Evolutionary conservation across 73 alveolate species (phyloP), one percentile per base, ranked within the genome.

Genomic region (Paramecium tetraurelia): DNA sequence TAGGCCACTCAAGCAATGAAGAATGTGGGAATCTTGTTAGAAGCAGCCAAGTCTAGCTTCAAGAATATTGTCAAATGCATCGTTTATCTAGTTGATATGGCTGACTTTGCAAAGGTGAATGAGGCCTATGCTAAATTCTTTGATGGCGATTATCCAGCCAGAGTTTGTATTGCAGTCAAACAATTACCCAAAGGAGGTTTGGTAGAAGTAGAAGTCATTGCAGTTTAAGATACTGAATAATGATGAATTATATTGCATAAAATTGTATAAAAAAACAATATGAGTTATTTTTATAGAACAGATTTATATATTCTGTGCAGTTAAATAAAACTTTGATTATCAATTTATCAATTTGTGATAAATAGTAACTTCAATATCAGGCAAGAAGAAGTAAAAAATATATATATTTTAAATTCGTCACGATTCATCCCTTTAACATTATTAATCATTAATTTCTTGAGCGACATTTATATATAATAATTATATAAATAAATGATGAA

Each of bases 161-260:
- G 97, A 84, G 93, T 95, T 27, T 95, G 97, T 43, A 85, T 95
- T 44, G 97, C 96, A 24, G 96, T 95, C 33, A 53, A 80, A 58
- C 85, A 95, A 92, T 92, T 95, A 59, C 96, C 97, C 2, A 85
- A 85, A 29, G 97, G 97, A 11, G 96, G 92, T 18, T 46, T 58
- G 46, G 93, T 93, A 27, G 97, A 95, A 50, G 86, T 95, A 20
- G 97, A 95, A 46, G 88, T 89, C 7, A 70, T 83, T 38, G 96
- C 96, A 57, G 84, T 92, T 69, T 35, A 89, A 72, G 76, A 89
- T 46, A 72, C 84, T 11, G 84, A 27, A 63, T 63, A 24, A 63
- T 63, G 84, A 33, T 27, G 21, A 1, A 16, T 16, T 63, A 14
- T 63, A 63, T 27, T 53, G 36, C 69, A 53, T 18, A 53, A 53